A percentile compares a stretch with the other conserved stretches of the same genome.
These are phyloP conservation scores for Hypoxylon sp. DNA, from an alignment of 2,329 filamentous ascomycete species.

Conservation along the genomic window DNA sequence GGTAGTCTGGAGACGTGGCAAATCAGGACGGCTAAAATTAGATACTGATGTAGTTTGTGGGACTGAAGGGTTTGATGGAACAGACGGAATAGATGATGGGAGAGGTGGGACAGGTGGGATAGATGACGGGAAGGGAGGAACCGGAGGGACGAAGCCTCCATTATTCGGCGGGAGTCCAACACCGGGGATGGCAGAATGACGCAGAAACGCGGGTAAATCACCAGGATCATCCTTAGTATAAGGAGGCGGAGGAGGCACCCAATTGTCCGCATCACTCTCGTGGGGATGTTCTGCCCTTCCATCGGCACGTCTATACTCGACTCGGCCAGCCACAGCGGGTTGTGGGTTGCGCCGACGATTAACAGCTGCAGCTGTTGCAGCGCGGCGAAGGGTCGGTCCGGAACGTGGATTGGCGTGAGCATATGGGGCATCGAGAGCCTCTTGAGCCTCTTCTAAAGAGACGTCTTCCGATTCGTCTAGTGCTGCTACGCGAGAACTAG, in stretches of 20 bases:
- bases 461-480: conserved; percentile 62
- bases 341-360: conserved; percentile 77
- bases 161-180: conserved; percentile 34
- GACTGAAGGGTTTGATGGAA: conserved; percentile 32
- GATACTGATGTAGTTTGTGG: conserved; percentile 18
- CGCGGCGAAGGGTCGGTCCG: conserved; percentile 77
- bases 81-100: conserved; percentile 42
- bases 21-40: conserved; percentile 47
- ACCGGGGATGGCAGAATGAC: conserved; percentile 63
- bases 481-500: conserved; percentile 40
- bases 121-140: conserved; percentile 39
- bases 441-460: conserved; percentile 68
- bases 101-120: conserved; percentile 48
- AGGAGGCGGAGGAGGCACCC: conserved; percentile 87
- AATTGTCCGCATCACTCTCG: conserved; percentile 90
- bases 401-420: conserved; percentile 81
- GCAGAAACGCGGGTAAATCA: conserved; percentile 70
- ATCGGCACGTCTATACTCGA: conserved; percentile 78
- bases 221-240: conserved; percentile 77
- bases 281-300: conserved; percentile 81
- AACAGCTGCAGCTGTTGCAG: conserved; percentile 81
- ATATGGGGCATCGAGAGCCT: conserved; percentile 79
- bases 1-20: conserved; percentile 53
- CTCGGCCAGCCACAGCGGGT: conserved; percentile 66
- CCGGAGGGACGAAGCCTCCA: conserved; percentile 43